A percentile compares a stretch with the other conserved stretches of the same genome.
Conservation (phyloP, 495 filamentous ascomycete genomes). For the Haplographium delicatum region DNA sequence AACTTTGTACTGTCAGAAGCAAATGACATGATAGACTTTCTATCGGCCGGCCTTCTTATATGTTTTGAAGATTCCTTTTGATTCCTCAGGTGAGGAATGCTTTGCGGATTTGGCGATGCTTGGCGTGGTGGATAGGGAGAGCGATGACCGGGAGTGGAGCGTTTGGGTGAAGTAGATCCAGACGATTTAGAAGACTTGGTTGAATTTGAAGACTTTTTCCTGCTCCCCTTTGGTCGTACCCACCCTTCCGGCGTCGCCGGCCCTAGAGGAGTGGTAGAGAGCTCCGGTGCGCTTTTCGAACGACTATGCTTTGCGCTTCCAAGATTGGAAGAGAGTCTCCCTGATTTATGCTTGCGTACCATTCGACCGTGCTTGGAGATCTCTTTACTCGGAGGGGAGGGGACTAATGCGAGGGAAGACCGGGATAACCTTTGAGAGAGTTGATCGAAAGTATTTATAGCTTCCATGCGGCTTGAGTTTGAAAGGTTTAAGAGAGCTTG, state of each 20-base stretch:
- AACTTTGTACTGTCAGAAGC: conserved; percentile 26
- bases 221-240: conserved; percentile 15
- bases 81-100: no score
- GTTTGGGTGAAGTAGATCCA: no score
- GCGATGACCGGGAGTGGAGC: neutral
- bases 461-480: conserved; percentile 21
- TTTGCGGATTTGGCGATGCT: neutral
- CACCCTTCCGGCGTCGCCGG: conserved; percentile 17
- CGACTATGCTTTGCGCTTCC: neutral
- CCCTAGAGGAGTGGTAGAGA: conserved; percentile 15
- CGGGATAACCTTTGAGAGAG: conserved; percentile 19
- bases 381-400: neutral
- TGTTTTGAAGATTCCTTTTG: neutral
- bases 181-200: neutral
- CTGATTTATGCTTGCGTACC: neutral
- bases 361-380: neutral
- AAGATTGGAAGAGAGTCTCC: neutral
- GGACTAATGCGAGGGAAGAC: conserved; percentile 10
- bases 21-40: conserved; percentile 22
- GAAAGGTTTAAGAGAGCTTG: conserved; percentile 21
- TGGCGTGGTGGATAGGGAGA: neutral
- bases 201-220: conserved; percentile 10
- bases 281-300: conserved; percentile 14
- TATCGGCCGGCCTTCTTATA: neutral
- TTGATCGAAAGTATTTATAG: conserved; percentile 24